A percentile compares a stretch with the other conserved stretches of the same genome.
These are phyloP conservation scores for Hanseniaspora pseudoguilliermondii DNA, from an alignment of 805 yeast species.

Conservation along the genomic window DNA sequence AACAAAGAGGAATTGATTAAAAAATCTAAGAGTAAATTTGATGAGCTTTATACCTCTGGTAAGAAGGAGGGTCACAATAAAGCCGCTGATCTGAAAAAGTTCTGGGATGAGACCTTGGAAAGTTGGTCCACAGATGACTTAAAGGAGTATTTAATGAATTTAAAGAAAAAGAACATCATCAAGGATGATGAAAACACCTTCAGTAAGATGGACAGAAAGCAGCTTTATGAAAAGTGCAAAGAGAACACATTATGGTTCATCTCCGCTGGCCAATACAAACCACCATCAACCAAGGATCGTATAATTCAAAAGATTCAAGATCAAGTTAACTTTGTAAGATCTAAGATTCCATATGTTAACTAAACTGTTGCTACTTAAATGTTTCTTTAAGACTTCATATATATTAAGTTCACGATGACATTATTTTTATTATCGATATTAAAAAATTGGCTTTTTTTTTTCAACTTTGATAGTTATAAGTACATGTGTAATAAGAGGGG, in stretches of 20 bases:
- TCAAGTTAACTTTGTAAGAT: background rate
- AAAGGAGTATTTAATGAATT: constrained; percentile 30
- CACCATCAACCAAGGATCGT: background rate
- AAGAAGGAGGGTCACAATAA: constrained; percentile 10
- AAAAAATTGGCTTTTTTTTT: too few species aligned
- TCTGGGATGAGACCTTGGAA: constrained; percentile 25
- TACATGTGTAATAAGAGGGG: too few species aligned
- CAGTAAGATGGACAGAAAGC: constrained; percentile 22
- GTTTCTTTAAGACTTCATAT: background rate
- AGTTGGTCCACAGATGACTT: constrained; percentile 36
- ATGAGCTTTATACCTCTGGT: constrained; percentile 10
- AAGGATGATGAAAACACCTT: constrained; percentile 10
- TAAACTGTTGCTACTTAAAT: background rate
- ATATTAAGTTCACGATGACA: background rate
- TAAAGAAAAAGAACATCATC: constrained; percentile 13
- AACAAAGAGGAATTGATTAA: constrained; percentile 22
- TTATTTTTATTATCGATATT: too few species aligned
- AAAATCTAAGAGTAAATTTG: constrained; percentile 17
- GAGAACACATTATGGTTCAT: constrained; percentile 32
- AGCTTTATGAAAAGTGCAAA: constrained; percentile 31
- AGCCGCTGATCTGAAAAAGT: constrained; percentile 14
- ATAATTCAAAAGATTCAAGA: background rate
- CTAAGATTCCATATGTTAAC: constrained; percentile 3
- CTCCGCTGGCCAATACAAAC: constrained; percentile 20
- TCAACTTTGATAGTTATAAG: too few species aligned